Percentiles rank a stretch among this genome's conserved stretches.
Conservation (phyloP, 2,329 filamentous ascomycete genomes). For the Colletotrichum tropicicola region DNA sequence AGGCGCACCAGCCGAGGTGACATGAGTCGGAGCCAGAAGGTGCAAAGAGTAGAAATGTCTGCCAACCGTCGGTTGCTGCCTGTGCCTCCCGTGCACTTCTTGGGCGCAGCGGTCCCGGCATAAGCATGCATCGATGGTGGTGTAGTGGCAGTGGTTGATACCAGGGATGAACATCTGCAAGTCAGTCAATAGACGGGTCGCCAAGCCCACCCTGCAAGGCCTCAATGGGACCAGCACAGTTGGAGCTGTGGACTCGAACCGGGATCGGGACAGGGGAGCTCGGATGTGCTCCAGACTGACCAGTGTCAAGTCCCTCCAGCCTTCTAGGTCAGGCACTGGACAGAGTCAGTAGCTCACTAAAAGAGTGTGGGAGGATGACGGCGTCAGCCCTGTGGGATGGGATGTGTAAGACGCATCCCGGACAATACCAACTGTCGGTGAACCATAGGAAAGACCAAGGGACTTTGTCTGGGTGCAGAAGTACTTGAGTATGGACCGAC, state of each 20-base stretch:
- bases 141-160: conserved; percentile 29
- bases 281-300: background rate
- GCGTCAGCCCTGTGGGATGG: conserved; percentile 20
- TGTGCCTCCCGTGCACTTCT: background rate
- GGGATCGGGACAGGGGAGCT: conserved; percentile 3
- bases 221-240: conserved; percentile 26
- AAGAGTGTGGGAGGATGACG: background rate
- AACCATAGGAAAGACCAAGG: background rate
- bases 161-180: conserved; percentile 25
- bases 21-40: background rate
- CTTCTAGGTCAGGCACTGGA: conserved; percentile 7
- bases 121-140: conserved; percentile 19
- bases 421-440: conserved; percentile 3
- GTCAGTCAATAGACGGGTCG: conserved; percentile 26
- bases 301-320: background rate
- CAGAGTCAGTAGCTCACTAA: conserved; percentile 1
- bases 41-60: background rate
- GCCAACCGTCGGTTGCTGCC: background rate
- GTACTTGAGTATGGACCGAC: too few species aligned
- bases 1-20: background rate
- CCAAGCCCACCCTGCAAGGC: conserved; percentile 17
- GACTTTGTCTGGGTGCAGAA: too few species aligned
- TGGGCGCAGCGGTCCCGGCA: conserved; percentile 1
- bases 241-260: background rate
- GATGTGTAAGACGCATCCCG: conserved; percentile 15